Base-by-base conservation (phyloP, 148 eudicot genomes). In the Nepenthes gracilis region DNA sequence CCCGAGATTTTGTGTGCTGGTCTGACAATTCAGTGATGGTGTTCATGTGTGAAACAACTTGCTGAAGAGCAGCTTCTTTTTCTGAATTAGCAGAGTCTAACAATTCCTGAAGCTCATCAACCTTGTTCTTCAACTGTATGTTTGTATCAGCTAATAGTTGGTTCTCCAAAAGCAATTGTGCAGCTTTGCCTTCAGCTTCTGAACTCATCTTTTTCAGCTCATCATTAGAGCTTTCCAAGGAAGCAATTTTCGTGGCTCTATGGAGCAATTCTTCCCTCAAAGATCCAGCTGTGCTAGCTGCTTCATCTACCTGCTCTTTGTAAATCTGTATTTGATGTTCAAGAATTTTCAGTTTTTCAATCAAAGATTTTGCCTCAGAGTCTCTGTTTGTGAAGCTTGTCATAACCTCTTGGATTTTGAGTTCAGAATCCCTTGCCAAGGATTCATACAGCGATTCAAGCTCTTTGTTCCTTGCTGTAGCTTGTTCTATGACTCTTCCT, bases 21-120 rank as follows among this genome's bases (percentile, higher is more conserved):
- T 88, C 91, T 0, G 85, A 77, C 62, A 92, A 71, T 67, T 88
- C 95, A 23, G 81, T 63, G 52, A 92, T 81, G 45, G 85, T 82
- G 67, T 61, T 79, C 77, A 75, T 47, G 69, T 88, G 94, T 64
- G 88, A 81, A 79, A 78, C 86, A 61, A 92, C 73, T 70, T 86
- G 80, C 61, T 75, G 64, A 61, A 68, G 60, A 60, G 80, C 60
- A 34, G 67, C 72, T 77, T 92, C 96, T 80, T 75, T 88, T 62
- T 85, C 97, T 48, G 77, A 64, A 74, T 59, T 37, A 49, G 63
- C 78, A 43, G 72, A 63, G 51, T 68, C 71, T 43, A 90, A 66
- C 64, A 67, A 69, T 48, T 72, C 81, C 58, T 85, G 80, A 53
- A 92, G 83, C 58, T 92, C 94, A 68, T 76, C 75, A 59, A 85